phyloP scores from a whole-genome alignment of 345 rosid species.

The Conringia planisiliqua region DNA sequence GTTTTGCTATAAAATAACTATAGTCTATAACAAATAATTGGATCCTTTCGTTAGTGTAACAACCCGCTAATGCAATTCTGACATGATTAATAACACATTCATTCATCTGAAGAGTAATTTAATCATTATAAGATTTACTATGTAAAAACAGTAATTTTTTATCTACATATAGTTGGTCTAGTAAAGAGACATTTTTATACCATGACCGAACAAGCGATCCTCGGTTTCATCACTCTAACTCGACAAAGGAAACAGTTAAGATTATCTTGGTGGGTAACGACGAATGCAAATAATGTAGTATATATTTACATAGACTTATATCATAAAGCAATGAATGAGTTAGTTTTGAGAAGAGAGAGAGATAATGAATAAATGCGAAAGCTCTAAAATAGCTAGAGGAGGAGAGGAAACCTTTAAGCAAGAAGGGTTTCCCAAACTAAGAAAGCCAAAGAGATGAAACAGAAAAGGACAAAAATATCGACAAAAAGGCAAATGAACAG shows the following conservation, averaged over 20 bases:
- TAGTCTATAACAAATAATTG: not conserved
- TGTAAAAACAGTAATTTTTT: not conserved
- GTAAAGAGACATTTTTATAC: not conserved
- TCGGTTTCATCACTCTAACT: slow-evolving; percentile 18
- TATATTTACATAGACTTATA: not conserved
- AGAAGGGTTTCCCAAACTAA: slow-evolving; percentile 31
- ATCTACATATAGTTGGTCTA: not conserved
- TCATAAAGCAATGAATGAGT: slow-evolving; percentile 1
- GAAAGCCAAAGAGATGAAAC: slow-evolving; percentile 30
- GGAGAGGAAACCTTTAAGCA: slow-evolving; percentile 21
- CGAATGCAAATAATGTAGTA: not conserved
- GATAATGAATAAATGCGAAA: slow-evolving; percentile 19
- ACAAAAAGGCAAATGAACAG: slow-evolving; percentile 32
- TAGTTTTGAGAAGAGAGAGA: slow-evolving; percentile 18
- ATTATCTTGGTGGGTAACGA: not conserved
- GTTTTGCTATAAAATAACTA: not conserved
- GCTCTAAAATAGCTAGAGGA: slow-evolving; percentile 19
- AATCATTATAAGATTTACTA: not conserved
- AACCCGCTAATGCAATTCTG: not conserved
- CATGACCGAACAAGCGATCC: not conserved
- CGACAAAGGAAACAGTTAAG: not conserved
- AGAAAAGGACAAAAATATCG: slow-evolving; percentile 28
- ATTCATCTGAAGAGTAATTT: not conserved
- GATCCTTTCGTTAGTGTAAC: not conserved
- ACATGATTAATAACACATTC: not conserved